A percentile compares a stretch with the other conserved stretches of the same genome.
These are phyloP conservation scores for Trichoderma gamsii DNA, from an alignment of 495 filamentous ascomycete species.

Conservation along the genomic window DNA sequence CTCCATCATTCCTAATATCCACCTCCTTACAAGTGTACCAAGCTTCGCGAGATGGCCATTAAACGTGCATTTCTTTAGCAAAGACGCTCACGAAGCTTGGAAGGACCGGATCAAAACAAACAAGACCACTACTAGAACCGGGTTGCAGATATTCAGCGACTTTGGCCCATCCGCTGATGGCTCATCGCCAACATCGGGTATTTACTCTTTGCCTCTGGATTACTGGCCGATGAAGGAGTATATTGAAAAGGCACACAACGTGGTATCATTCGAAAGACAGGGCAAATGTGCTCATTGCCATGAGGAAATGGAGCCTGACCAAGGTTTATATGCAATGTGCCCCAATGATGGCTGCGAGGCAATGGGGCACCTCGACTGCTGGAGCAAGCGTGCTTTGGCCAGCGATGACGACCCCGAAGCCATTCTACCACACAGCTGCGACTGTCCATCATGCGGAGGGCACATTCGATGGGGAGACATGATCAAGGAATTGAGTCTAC, in stretches of 20 bases:
- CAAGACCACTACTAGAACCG: conserved; percentile 40
- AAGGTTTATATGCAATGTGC: conserved; percentile 62
- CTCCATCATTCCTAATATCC: conserved; percentile 65
- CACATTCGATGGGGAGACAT: conserved; percentile 66
- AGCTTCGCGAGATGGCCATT: conserved; percentile 82
- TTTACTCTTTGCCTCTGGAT: conserved; percentile 57
- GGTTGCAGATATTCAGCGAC: conserved; percentile 53
- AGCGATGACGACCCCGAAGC: conserved; percentile 32
- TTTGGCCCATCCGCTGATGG: conserved; percentile 25
- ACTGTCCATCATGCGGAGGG: conserved; percentile 64
- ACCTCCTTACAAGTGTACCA: conserved; percentile 67
- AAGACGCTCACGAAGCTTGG: conserved; percentile 66
- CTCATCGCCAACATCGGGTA: conserved; percentile 27
- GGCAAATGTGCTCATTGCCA: conserved; percentile 61
- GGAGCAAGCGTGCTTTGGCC: conserved; percentile 58
- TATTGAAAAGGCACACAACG: conserved; percentile 61
- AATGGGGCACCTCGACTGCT: conserved; percentile 69
- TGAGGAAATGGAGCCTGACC: conserved; percentile 37
- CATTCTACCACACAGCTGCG: conserved; percentile 63
- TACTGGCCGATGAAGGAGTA: conserved; percentile 61
- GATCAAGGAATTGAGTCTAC: conserved; percentile 72
- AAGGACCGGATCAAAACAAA: conserved; percentile 48
- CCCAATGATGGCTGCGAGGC: conserved; percentile 58
- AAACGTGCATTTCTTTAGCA: conserved; percentile 68
- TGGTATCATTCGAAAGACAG: conserved; percentile 55